Percentiles rank a stretch among this genome's conserved stretches.
phyloP scores from a whole-genome alignment of 768 basidiomycete genomes.

The Agaricus bisporus region DNA sequence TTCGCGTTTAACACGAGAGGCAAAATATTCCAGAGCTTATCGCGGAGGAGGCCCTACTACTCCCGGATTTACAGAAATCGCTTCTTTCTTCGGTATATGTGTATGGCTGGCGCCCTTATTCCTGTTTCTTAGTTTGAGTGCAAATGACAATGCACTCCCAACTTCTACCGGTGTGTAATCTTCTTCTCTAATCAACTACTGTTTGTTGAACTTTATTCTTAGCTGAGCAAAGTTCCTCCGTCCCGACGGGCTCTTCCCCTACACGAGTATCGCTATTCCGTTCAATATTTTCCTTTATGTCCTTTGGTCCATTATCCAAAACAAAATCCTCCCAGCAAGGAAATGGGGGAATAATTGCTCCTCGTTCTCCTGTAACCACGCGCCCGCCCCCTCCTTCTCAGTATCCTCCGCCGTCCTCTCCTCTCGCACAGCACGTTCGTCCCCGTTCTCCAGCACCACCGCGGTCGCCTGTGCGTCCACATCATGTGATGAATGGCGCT shows the following conservation, averaged over 20 bases:
- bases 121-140: conserved; percentile 91
- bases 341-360: conserved; percentile 68
- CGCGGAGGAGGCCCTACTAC: conserved; percentile 28
- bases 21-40: conserved; percentile 47
- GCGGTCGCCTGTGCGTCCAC: conserved; percentile 21
- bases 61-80: conserved; percentile 65
- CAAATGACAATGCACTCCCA: conserved; percentile 95
- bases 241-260: conserved; percentile 12
- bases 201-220: neutral
- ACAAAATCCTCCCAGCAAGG: conserved; percentile 42
- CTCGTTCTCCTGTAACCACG: conserved; percentile 40
- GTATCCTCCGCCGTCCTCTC: conserved; percentile 20
- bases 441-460: conserved; percentile 33
- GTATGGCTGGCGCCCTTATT: conserved; percentile 91
- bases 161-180: conserved; percentile 42
- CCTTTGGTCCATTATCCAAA: conserved; percentile 32
- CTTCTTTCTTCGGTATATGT: conserved; percentile 79
- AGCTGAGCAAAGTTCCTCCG: conserved; percentile 34
- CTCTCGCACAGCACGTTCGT: conserved; percentile 25
- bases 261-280: conserved; percentile 62
- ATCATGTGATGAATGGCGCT: conserved; percentile 28
- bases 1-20: conserved; percentile 60
- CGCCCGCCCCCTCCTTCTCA: conserved; percentile 25
- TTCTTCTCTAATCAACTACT: neutral
- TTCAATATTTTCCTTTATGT: conserved; percentile 49